Evolutionary conservation across 495 filamentous ascomycete species (phyloP).

Genomic region (Neurospora intermedia): DNA sequence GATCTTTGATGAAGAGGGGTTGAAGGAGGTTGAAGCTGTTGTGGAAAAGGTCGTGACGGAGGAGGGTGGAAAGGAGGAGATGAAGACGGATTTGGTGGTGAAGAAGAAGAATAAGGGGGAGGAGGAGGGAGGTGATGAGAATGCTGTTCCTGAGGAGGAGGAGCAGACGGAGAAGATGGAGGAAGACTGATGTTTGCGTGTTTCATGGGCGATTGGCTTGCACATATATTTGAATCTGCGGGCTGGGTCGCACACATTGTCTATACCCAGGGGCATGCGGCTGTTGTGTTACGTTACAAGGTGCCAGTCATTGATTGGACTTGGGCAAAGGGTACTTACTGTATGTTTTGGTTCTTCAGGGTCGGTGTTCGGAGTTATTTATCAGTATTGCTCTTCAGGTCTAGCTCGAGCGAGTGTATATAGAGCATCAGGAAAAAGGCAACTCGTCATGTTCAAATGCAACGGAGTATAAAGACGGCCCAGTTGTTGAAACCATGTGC

Average conservation of each 20-base stretch:
- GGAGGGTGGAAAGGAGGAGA: background rate
- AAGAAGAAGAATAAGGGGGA: slow-evolving; percentile 1
- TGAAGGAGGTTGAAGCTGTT: slow-evolving; percentile 10
- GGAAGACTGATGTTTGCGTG: background rate
- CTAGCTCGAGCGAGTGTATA: background rate
- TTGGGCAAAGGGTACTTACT: background rate
- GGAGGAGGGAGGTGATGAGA: background rate
- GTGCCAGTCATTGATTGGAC: background rate
- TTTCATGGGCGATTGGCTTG: background rate
- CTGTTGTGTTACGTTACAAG: background rate
- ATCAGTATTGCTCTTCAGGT: background rate
- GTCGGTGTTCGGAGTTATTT: background rate
- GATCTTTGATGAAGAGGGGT: slow-evolving; percentile 12
- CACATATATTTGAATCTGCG: background rate
- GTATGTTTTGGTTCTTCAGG: background rate
- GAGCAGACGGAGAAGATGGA: background rate
- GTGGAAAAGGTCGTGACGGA: background rate
- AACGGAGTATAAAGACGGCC: background rate
- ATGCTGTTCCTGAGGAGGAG: background rate
- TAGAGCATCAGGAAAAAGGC: background rate
- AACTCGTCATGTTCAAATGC: background rate
- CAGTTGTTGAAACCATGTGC: background rate
- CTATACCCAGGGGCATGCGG: background rate
- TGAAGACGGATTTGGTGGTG: background rate
- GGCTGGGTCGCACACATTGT: background rate